phyloP scores from a whole-genome alignment of 768 basidiomycete species.

The Filobasidium floriforme region DNA sequence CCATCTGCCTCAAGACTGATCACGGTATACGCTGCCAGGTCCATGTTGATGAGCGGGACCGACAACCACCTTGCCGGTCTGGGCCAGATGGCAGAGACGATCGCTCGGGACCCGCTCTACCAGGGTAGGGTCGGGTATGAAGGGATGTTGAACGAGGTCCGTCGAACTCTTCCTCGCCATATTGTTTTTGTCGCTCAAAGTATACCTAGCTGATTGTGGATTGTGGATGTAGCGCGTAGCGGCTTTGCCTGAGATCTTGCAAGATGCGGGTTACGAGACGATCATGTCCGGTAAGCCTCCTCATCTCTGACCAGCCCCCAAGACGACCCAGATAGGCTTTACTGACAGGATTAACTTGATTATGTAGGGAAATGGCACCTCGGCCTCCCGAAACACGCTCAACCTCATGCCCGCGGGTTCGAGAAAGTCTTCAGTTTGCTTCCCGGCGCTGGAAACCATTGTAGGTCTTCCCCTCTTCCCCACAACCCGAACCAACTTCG shows the following conservation, averaged over 20 bases:
- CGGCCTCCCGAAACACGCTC: conserved; percentile 32
- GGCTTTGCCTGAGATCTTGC: conserved; percentile 36
- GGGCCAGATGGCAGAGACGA: conserved; percentile 33
- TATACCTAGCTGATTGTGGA: neutral
- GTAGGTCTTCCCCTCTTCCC: conserved; percentile 6
- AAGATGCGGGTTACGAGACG: conserved; percentile 36
- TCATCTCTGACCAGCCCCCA: no score
- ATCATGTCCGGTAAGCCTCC: conserved; percentile 24
- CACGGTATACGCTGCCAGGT: no score
- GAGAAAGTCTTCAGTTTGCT: conserved; percentile 34
- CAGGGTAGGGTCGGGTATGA: conserved; percentile 31
- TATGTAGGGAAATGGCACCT: conserved; percentile 43
- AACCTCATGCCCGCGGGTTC: conserved; percentile 31
- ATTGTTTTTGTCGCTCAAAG: neutral
- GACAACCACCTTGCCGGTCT: conserved; percentile 24
- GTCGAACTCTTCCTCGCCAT: conserved; percentile 3
- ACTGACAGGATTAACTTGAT: neutral
- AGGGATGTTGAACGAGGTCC: conserved; percentile 34
- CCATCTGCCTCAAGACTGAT: neutral
- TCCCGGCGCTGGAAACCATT: conserved; percentile 35
- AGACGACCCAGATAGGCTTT: no score
- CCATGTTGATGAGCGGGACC: conserved; percentile 14
- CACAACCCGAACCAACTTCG: no score
- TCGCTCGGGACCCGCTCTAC: conserved; percentile 28
- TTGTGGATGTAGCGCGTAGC: conserved; percentile 24